phyloP scores from a whole-genome alignment of 2,329 filamentous ascomycete genomes.

The Aspergillus quadricinctus region DNA sequence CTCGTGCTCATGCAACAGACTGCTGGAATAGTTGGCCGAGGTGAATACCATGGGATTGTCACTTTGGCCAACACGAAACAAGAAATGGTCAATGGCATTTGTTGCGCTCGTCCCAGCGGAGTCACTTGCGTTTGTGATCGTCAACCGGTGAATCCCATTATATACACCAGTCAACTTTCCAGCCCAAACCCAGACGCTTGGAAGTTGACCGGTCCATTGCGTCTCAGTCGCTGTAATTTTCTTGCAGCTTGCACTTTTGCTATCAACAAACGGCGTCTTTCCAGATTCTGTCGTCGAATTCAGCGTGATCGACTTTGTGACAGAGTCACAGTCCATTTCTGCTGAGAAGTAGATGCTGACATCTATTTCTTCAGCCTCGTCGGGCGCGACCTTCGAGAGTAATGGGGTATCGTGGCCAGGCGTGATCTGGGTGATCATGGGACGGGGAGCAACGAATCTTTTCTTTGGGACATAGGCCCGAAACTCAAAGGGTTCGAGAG shows the following conservation, averaged over 20 bases:
- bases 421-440: constrained; percentile 56
- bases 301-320: constrained; percentile 49
- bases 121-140: constrained; percentile 51
- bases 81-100: constrained; percentile 55
- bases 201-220: constrained; percentile 49
- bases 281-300: constrained; percentile 51
- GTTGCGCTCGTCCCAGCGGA: constrained; percentile 43
- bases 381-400: constrained; percentile 42
- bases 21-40: constrained; percentile 55
- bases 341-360: constrained; percentile 57
- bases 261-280: constrained; percentile 42
- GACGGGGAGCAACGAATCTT: constrained; percentile 48
- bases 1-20: constrained; percentile 45
- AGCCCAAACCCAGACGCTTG: constrained; percentile 51
- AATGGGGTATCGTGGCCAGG: constrained; percentile 60
- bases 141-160: constrained; percentile 58
- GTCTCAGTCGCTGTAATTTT: constrained; percentile 31
- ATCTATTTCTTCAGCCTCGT: constrained; percentile 42
- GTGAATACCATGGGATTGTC: constrained; percentile 60
- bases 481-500: constrained; percentile 54
- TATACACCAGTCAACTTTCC: constrained; percentile 53
- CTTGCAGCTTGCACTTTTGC: constrained; percentile 43
- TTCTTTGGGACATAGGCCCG: constrained; percentile 55
- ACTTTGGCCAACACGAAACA: constrained; percentile 55
- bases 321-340: constrained; percentile 57